These are phyloP conservation scores for Arthrinium phaeospermum DNA, from an alignment of 2,329 filamentous ascomycete genomes.

Conservation along the genomic window DNA sequence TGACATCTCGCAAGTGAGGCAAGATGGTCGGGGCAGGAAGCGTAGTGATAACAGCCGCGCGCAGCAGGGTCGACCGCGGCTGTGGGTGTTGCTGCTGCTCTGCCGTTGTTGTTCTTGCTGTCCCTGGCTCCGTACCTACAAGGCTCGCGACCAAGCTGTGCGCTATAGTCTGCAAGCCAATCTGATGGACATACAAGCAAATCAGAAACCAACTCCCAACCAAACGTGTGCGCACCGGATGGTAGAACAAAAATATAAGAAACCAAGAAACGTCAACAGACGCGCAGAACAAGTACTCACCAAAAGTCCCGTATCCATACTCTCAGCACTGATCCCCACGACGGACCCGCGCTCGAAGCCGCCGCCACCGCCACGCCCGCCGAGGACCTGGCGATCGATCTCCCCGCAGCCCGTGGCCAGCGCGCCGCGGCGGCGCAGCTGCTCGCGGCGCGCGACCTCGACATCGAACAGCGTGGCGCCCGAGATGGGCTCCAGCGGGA, in stretches of 20 bases:
- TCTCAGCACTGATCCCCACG: constrained; percentile 60
- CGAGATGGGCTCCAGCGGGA: constrained; percentile 49
- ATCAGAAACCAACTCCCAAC: not conserved
- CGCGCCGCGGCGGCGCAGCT: constrained; percentile 36
- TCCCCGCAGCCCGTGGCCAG: constrained; percentile 52
- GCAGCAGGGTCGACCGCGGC: constrained; percentile 20
- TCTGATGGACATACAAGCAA: constrained; percentile 24
- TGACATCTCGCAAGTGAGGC: constrained; percentile 46
- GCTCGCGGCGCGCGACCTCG: constrained; percentile 45
- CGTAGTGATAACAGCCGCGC: constrained; percentile 56
- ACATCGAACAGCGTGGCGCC: constrained; percentile 48
- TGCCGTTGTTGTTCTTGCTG: not conserved
- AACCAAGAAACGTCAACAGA: not conserved
- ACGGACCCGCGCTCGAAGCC: constrained; percentile 58
- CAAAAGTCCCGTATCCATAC: constrained; percentile 53
- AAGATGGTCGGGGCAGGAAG: constrained; percentile 48
- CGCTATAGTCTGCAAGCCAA: constrained; percentile 56
- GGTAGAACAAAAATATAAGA: not conserved
- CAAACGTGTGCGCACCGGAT: too few species aligned
- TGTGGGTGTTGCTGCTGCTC: not conserved
- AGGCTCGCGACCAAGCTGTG: constrained; percentile 41
- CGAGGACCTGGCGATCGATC: constrained; percentile 54
- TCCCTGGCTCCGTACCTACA: not conserved
- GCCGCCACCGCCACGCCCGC: constrained; percentile 47
- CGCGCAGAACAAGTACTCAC: constrained; percentile 40